These are phyloP conservation scores for Lecanicillium sp. DNA, from an alignment of 2,329 filamentous ascomycete genomes.

Conservation along the genomic window DNA sequence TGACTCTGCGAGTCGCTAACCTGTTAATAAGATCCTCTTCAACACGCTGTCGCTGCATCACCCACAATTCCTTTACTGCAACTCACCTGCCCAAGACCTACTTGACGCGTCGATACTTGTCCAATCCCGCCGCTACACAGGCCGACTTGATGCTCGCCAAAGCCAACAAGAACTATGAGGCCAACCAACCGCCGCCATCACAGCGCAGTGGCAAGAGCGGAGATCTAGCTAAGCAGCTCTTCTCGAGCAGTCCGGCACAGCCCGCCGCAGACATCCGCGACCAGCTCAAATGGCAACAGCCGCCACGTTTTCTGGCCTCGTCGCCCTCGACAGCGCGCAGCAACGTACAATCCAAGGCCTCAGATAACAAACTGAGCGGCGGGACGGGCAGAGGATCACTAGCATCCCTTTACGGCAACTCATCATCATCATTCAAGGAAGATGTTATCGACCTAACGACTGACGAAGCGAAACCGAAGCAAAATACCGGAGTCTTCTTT, in stretches of 20 bases:
- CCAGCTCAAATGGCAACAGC: conserved; percentile 39
- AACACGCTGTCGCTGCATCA: no score
- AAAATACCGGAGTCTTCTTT: conserved; percentile 47
- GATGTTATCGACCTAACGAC: conserved; percentile 31
- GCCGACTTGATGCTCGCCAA: conserved; percentile 31
- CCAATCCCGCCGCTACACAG: background rate
- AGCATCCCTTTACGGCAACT: conserved; percentile 37
- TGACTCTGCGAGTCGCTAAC: no score
- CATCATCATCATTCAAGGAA: conserved; percentile 39
- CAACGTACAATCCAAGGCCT: conserved; percentile 17
- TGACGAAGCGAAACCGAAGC: conserved; percentile 22
- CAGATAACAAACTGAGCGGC: conserved; percentile 1
- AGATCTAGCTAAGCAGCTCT: conserved; percentile 44
- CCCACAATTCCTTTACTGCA: no score
- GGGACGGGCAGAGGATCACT: conserved; percentile 23
- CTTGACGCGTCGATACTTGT: conserved; percentile 11
- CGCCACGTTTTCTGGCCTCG: conserved; percentile 28
- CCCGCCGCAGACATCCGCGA: conserved; percentile 44
- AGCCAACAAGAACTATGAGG: conserved; percentile 33
- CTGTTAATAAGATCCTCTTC: no score
- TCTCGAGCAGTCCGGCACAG: conserved; percentile 49
- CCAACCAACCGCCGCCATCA: conserved; percentile 27
- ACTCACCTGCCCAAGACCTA: no score
- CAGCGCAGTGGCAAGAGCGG: conserved; percentile 18
- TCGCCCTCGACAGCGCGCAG: conserved; percentile 30